Evolutionary conservation across 2,329 filamentous ascomycete genomes (phyloP), one percentile per base, ranked within the genome.

Genomic region (Ophiostoma quercus): DNA sequence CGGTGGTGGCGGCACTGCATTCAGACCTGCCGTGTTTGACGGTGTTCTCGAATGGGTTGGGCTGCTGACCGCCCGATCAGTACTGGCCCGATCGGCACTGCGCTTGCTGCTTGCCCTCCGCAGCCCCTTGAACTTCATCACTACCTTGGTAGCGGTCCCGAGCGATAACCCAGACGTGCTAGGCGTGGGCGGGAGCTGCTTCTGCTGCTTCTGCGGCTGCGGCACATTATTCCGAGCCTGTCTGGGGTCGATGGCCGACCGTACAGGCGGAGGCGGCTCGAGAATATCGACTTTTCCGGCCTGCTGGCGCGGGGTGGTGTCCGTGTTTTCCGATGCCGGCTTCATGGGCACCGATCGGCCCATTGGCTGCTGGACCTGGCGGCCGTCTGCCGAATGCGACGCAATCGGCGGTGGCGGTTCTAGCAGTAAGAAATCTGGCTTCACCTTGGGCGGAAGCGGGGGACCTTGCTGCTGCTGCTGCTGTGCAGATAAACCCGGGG

Each of bases 211-310:
- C 47, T 39, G 37, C 6, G 37, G 37, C 11, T 3, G 51, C n/a
- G n/a, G 51, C 22, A 25, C 9, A 8, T 3, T 14, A 5, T 57
- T 57, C 8, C n/a, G n/a, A 25, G 22, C 14, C 12, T 11, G 9
- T 25, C 51, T 57, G n/a, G 51, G 11, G 16, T 57, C 51, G 3
- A 25, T 9, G n/a, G 51, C 51, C 51, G 43, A 47, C 5, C 51
- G 22, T 22, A 57, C 51, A 11, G 51, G 51, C 51, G 51, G 51
- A 8, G 51, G 51, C 51, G 51, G 51, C 51, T 57, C 51, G 51
- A 57, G 51, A 57, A 57, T 25, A 22, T n/a, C 32, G 3, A 65
- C 69, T 32, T 62, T 47, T 22, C 65, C 67, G 12, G 43, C 16
- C 43, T n/a, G 43, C 34, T 34, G 34, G 34, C 34, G 34, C 41